Evolutionary conservation across 2,329 filamentous ascomycete genomes (phyloP), one percentile per base, ranked within the genome.

Genomic region (Plectosphaerella plurivora): DNA sequence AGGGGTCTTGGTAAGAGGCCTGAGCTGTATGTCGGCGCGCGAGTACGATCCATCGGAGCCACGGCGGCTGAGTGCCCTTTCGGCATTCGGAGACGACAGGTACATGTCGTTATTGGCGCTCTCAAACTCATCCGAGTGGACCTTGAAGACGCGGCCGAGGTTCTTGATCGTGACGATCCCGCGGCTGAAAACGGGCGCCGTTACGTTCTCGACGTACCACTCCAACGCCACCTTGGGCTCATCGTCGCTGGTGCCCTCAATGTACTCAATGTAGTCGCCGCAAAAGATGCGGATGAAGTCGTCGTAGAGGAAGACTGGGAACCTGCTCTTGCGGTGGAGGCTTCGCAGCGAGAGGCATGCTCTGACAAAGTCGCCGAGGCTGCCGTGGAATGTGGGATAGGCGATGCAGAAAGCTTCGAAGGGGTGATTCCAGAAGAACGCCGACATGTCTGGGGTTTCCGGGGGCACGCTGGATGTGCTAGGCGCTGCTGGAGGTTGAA

Each of bases 251-350:
- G 61, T 52, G 3, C 59, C 57, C 2, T 60, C 51, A 22, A 74
- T 67, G 51, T 81, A 80, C 1, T 60, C 55, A 7, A 71, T 55
- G 55, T 72, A 83, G 1, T 71, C 68, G 1, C 60, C 61, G 2
- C 71, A 65, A 49, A 75, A 81, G 2, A 64, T 61, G 8, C 72
- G 65, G 28, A 83, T 72, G 50, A 81, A 78, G 51, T 82, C 79
- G 57, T 83, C 80, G 53, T 73, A 82, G 0, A 79, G 59, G 50
- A 66, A 77, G 22, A 71, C 68, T 12, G 70, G 66, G 16, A 80
- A 59, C 5, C 57, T 49, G 9, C 64, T 63, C 12, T 63, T 57
- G 22, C 63, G 58, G 42, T 65, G 63, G 2, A 77, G 63, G 49
- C 66, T 68, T 16, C 72, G 63, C 8, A 81, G 59, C 55, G 68